Evolutionary conservation across 2,329 filamentous ascomycete species (phyloP).

Genomic region (Ophiostoma sp.): DNA sequence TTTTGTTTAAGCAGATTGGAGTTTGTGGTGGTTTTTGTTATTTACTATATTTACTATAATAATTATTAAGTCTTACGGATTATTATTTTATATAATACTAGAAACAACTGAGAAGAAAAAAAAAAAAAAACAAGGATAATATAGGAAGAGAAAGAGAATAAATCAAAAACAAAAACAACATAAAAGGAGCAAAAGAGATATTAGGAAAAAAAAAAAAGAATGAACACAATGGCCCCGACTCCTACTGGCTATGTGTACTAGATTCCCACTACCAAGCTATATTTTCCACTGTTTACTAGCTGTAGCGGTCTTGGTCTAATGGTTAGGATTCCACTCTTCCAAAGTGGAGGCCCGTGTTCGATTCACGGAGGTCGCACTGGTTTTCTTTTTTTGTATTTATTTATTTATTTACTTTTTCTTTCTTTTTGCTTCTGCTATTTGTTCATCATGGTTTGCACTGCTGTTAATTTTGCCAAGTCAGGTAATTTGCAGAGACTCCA

Average conservation of each 20-base stretch:
- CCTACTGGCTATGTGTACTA: neutral
- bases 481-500: neutral
- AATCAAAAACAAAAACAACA: too few species aligned
- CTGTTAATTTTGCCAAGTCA: neutral
- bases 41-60: too few species aligned
- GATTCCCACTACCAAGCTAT: neutral
- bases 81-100: neutral
- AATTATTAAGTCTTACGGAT: too few species aligned
- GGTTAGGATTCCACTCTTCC: slow-evolving; percentile 25
- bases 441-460: neutral
- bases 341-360: slow-evolving; percentile 25
- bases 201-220: neutral
- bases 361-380: slow-evolving; percentile 24
- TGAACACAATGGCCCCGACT: neutral
- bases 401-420: neutral
- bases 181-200: neutral
- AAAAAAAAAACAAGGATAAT: neutral
- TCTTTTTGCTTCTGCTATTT: neutral
- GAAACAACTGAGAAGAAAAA: neutral
- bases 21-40: too few species aligned
- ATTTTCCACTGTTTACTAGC: neutral
- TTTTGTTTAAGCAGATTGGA: too few species aligned
- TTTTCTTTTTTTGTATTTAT: neutral
- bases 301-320: slow-evolving; percentile 21
- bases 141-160: too few species aligned